These are phyloP conservation scores for Metschnikowia borealis DNA, from an alignment of 805 yeast genomes.

Conservation along the genomic window DNA sequence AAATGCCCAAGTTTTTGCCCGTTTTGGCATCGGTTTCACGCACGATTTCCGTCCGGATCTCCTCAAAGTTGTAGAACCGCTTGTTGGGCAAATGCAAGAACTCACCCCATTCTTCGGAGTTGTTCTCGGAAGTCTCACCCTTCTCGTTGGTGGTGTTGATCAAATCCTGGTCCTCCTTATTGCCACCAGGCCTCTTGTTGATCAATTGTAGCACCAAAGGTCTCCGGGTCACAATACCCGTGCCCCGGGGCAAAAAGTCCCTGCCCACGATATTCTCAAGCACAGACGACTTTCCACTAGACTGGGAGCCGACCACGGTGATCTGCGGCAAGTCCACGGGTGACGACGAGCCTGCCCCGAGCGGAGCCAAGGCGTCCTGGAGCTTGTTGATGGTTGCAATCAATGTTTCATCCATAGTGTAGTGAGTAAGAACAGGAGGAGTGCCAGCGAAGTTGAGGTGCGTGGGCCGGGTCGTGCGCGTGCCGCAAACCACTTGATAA, in stretches of 20 bases:
- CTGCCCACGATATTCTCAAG: slow-evolving; percentile 88
- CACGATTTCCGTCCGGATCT: slow-evolving; percentile 86
- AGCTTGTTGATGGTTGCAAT: slow-evolving; percentile 84
- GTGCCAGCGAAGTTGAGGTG: background rate
- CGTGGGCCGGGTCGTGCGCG: slow-evolving; percentile 10
- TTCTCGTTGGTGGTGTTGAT: slow-evolving; percentile 39
- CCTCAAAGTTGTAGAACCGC: slow-evolving; percentile 81
- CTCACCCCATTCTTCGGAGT: slow-evolving; percentile 93
- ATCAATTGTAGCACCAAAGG: slow-evolving; percentile 80
- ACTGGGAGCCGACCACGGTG: slow-evolving; percentile 93
- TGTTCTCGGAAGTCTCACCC: slow-evolving; percentile 60
- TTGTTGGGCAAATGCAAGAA: slow-evolving; percentile 88
- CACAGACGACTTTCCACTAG: slow-evolving; percentile 85
- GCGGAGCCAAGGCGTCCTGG: slow-evolving; percentile 95
- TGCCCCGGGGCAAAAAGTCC: slow-evolving; percentile 87
- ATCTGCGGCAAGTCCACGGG: slow-evolving; percentile 92
- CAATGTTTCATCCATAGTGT: slow-evolving; percentile 67
- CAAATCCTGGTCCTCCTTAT: slow-evolving; percentile 31
- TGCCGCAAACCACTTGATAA: slow-evolving; percentile 3
- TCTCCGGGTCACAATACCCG: slow-evolving; percentile 89
- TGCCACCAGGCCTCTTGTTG: slow-evolving; percentile 50
- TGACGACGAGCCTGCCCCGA: slow-evolving; percentile 85
- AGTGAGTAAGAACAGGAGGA: background rate
- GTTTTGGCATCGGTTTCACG: slow-evolving; percentile 85
- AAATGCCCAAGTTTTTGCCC: slow-evolving; percentile 81